Evolutionary conservation across 192 early-diverging fungal species (phyloP), one percentile per base, ranked within the genome.

Genomic region (Oehlia diaphana): DNA sequence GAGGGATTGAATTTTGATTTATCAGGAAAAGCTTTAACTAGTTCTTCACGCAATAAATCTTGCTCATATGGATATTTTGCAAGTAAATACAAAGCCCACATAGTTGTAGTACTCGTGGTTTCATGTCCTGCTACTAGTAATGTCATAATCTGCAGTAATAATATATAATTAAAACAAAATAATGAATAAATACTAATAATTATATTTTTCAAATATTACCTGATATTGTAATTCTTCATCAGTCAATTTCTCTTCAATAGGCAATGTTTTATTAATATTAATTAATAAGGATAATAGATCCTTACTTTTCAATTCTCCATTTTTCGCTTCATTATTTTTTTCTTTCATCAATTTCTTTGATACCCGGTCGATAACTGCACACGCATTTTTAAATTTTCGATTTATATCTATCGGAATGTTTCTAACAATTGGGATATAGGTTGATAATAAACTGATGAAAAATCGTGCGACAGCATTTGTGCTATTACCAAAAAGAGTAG

Each of bases 61-160:
- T 31, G 31, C 31, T 31, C 31, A 2, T 31, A 2, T 31, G 31
- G 31, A 2, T 31, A 2, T 31, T 31, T 31, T 31, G 31, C 31
- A 31, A 31, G 31, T 31, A 31, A 31, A 31, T 31, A 82, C 31
- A 91, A 82, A 65, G 86, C 81, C 89, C 89, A 91, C 10, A 82
- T 84, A 12, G 85, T 72, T 0, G 84, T 77, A 9, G 84, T 81
- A 26, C 84, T 83, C 0, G 89, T 90, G 3, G 89, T 91, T 81
- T 89, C 89, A 72, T 91, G 90, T n/a, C 90, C 90, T 16, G 90
- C 88, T 9, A 26, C 4, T 28, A 71, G 21, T 10, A 71, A 26
- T 49, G 69, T 71, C 69, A 31, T 31, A 31, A 31, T 31, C 31
- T 31, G 31, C 31, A 31, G 31, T 31, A 31, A 31, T 31, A 31